phyloP scores from a whole-genome alignment of 176 grass and related monocot species.

The Dactylis glomerata region DNA sequence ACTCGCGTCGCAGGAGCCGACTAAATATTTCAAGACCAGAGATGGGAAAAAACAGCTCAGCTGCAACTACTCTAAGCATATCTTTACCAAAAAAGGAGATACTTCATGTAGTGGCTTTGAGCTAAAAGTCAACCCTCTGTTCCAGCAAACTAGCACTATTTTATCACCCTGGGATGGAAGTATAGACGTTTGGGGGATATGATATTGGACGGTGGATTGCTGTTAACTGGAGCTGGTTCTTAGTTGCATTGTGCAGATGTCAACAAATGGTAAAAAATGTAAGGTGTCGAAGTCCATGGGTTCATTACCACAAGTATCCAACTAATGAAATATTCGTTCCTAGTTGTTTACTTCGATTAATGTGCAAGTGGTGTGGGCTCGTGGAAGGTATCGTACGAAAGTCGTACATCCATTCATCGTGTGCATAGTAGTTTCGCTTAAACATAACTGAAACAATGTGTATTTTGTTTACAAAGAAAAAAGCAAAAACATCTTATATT shows the following conservation, averaged over 20 bases:
- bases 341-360: slow-evolving; percentile 16
- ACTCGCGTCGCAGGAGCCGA: too few species aligned
- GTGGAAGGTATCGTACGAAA: too few species aligned
- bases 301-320: neutral
- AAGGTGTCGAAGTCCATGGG: neutral
- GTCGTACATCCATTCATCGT: too few species aligned
- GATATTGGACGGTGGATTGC: neutral
- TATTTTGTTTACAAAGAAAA: too few species aligned
- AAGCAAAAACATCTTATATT: too few species aligned
- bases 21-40: too few species aligned
- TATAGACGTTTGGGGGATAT: neutral
- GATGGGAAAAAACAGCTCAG: neutral
- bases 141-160: neutral
- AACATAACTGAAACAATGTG: neutral
- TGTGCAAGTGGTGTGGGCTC: neutral
- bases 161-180: neutral
- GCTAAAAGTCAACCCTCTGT: neutral
- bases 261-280: neutral
- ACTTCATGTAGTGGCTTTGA: neutral
- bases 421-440: too few species aligned
- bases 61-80: neutral
- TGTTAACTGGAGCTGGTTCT: neutral
- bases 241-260: neutral
- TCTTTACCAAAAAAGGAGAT: too few species aligned
- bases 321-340: neutral